Evolutionary conservation across 2,329 filamentous ascomycete species (phyloP), one percentile per base, ranked within the genome.

Genomic region (Paraconiothyrium sp.): DNA sequence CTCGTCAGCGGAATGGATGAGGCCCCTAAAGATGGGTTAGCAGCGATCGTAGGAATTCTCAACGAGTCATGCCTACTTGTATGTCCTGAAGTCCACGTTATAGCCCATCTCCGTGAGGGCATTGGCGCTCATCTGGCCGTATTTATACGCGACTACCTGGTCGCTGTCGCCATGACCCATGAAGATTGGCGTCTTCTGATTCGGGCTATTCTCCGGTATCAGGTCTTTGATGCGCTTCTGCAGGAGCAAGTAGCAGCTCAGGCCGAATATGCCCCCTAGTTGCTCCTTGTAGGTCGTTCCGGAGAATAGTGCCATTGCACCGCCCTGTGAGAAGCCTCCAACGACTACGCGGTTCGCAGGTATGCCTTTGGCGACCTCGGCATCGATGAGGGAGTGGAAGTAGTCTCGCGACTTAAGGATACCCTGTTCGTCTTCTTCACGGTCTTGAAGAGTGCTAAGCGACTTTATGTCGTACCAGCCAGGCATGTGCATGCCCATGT

Each of bases 161-260:
- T 99, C 94, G 0, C 80, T 81, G 63, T 89, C 86, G n/a, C 95
- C 95, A 71, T 98, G 95, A 13, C 87, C 93, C 89, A 97, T 91
- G 79, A 95, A 92, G 65, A 98, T 89, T 1, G 92, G 91, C 1
- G 93, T 97, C 44, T 90, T 84, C 78, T 89, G 88, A 78, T 93
- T 93, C 58, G 85, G 82, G 67, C 81, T 86, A 30, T 75, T 72
- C 8, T 68, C 68, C 2, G 77, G 77, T 10, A 80, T 72, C 70
- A 79, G 63, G 27, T 77, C 84, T 73, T 85, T 83, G 67, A 92
- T 78, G 74, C 89, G 90, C 64, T 86, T 82, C 65, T 87, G 84
- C 50, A 97, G 83, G 22, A 93, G 84, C 68, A 97, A 80, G 79
- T 96, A 98, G 71, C 88, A 90, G 13, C 92, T 95, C 64, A 98